phyloP scores from a whole-genome alignment of 768 basidiomycete genomes.

The Dioszegia aurantiaca region DNA sequence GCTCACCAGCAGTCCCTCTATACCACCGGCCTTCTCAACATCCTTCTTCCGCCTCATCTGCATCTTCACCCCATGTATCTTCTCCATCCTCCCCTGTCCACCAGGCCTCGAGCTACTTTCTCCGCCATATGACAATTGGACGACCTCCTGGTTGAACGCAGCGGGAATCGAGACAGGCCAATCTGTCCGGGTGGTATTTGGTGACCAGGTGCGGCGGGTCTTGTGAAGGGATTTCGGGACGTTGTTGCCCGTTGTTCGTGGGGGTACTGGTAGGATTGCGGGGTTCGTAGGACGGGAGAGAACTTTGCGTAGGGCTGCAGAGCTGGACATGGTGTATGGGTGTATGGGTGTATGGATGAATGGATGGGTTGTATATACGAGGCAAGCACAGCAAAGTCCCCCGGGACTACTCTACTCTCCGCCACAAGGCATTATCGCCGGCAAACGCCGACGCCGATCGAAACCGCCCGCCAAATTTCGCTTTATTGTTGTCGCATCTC shows the following conservation, averaged over 20 bases:
- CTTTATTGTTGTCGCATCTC: not conserved
- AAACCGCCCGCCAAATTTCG: not conserved
- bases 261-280: conserved; percentile 42
- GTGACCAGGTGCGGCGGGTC: conserved; percentile 43
- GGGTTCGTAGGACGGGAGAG: conserved; percentile 35
- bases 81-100: conserved; percentile 16
- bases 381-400: not conserved
- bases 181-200: conserved; percentile 42
- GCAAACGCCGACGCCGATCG: conserved; percentile 1
- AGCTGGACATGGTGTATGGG: conserved; percentile 14
- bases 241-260: conserved; percentile 45
- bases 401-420: not conserved
- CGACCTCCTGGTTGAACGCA: not conserved
- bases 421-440: not conserved
- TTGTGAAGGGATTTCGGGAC: conserved; percentile 51
- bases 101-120: conserved; percentile 9
- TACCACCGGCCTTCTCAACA: conserved; percentile 50
- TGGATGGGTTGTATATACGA: not conserved
- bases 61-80: conserved; percentile 43
- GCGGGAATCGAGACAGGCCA: conserved; percentile 25
- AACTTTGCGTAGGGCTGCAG: conserved; percentile 10
- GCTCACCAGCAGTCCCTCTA: conserved; percentile 47
- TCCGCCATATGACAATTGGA: not conserved
- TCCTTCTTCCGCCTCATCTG: conserved; percentile 40
- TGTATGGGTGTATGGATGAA: not conserved